phyloP scores from a whole-genome alignment of 225 moss, liverwort and hornwort genomes.

The Marchantia paleacea region DNA sequence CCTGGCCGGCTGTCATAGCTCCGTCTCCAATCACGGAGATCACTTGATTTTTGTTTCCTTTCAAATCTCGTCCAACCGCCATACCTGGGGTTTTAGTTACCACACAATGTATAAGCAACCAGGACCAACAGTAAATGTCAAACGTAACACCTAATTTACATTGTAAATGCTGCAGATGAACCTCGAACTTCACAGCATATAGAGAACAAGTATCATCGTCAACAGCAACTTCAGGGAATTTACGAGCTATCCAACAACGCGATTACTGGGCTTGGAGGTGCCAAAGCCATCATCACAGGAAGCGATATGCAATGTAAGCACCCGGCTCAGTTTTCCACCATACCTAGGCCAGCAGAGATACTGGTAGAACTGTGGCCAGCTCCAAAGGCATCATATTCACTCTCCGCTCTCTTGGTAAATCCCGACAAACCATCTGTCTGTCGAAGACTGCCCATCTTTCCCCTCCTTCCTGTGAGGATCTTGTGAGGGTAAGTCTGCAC shows the following conservation, averaged over 20 bases:
- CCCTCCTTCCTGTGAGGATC: slow-evolving; percentile 44
- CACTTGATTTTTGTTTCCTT: slow-evolving; percentile 38
- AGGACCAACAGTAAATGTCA: background rate
- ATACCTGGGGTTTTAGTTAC: slow-evolving; percentile 24
- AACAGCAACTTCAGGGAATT: background rate
- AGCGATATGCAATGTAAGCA: too few relatives aligned
- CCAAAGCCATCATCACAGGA: too few relatives aligned
- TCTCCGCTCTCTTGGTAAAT: slow-evolving; percentile 45
- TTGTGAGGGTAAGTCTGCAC: slow-evolving; percentile 54
- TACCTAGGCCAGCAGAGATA: slow-evolving; percentile 51
- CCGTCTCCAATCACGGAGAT: slow-evolving; percentile 50
- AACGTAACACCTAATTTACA: too few relatives aligned
- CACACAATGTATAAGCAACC: too few relatives aligned
- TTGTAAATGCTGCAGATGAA: background rate
- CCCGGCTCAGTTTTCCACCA: too few relatives aligned
- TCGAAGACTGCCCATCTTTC: slow-evolving; percentile 40
- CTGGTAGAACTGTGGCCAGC: slow-evolving; percentile 53
- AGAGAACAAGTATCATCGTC: too few relatives aligned
- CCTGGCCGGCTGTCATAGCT: slow-evolving; percentile 51
- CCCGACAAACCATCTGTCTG: slow-evolving; percentile 45
- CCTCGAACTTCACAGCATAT: background rate
- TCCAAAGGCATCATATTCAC: slow-evolving; percentile 52
- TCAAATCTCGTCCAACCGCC: slow-evolving; percentile 42
- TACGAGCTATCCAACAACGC: background rate
- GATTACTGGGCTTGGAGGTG: too few relatives aligned